Evolutionary conservation across 805 yeast species (phyloP).

Genomic region (Alloascoidea hylecoeti): DNA sequence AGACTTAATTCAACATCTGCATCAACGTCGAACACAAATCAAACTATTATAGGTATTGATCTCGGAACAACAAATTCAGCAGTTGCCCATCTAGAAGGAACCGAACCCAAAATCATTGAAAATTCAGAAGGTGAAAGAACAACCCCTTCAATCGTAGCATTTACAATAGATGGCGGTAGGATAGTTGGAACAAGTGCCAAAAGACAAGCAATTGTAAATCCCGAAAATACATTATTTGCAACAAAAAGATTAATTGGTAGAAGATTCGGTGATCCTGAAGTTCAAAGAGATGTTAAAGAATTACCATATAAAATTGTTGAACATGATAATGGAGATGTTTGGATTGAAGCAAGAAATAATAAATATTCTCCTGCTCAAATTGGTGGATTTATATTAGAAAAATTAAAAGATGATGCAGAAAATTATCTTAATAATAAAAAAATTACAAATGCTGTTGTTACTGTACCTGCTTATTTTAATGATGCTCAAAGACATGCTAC

Average conservation of each 20-base stretch:
- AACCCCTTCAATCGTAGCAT: conserved; percentile 91
- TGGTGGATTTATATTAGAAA: conserved; percentile 86
- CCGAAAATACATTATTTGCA: conserved; percentile 86
- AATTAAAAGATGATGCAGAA: conserved; percentile 98
- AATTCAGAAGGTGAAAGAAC: conserved; percentile 68
- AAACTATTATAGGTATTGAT: conserved; percentile 76
- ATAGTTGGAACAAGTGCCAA: conserved; percentile 91
- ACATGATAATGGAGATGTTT: conserved; percentile 90
- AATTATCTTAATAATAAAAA: conserved; percentile 78
- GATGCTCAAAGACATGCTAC: conserved; percentile 91
- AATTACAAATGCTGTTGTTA: conserved; percentile 80
- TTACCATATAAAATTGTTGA: conserved; percentile 86
- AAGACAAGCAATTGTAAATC: conserved; percentile 92
- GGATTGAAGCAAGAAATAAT: conserved; percentile 86
- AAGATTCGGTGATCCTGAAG: conserved; percentile 79
- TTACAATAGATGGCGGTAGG: conserved; percentile 83
- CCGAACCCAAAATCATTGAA: conserved; percentile 64
- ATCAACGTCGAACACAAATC: too few species aligned
- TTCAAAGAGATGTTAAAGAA: conserved; percentile 75
- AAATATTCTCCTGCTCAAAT: conserved; percentile 90
- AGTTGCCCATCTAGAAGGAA: conserved; percentile 74
- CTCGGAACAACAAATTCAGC: conserved; percentile 87
- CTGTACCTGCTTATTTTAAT: conserved; percentile 84
- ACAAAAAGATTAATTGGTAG: conserved; percentile 93
- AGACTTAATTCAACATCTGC: too few species aligned